A percentile compares a stretch with the other conserved stretches of the same genome.
Evolutionary conservation across 352 stramenopile species (phyloP).

Genomic region (Thalassiosira tumida): DNA sequence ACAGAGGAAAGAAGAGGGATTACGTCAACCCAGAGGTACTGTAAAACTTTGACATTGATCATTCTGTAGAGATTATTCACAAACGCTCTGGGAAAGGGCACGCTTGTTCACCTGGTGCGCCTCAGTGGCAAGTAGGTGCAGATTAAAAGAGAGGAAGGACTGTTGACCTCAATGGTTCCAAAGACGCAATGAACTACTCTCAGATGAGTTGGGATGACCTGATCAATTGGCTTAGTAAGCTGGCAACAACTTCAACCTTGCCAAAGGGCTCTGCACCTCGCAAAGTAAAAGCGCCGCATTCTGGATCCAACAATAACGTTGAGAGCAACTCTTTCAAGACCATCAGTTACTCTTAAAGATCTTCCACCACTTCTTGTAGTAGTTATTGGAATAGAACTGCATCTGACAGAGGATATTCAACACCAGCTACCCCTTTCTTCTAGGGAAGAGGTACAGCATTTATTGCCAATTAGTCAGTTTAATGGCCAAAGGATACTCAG

Average conservation of each 20-base stretch:
- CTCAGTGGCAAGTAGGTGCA: not conserved
- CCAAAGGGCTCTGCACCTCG: not conserved
- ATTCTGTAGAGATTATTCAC: not conserved
- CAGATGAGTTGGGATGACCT: not conserved
- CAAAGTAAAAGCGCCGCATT: not conserved
- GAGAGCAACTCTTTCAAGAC: not conserved
- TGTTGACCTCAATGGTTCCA: not conserved
- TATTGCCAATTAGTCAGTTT: not conserved
- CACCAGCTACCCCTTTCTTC: not conserved
- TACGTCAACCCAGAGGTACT: not conserved
- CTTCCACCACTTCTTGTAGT: not conserved
- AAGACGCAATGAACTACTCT: not conserved
- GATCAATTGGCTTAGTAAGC: not conserved
- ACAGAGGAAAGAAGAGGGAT: not conserved
- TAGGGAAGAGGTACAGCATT: not conserved
- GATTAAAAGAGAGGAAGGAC: not conserved
- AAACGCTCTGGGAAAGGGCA: not conserved
- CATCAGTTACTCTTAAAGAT: not conserved
- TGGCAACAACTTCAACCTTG: not conserved
- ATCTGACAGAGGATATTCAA: not conserved
- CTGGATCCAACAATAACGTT: not conserved
- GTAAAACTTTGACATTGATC: not conserved
- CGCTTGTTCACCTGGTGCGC: not conserved
- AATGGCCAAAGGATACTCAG: not conserved
- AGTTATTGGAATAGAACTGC: not conserved